phyloP scores from a whole-genome alignment of 352 stramenopile genomes.

The Globisporangium canariense region DNA sequence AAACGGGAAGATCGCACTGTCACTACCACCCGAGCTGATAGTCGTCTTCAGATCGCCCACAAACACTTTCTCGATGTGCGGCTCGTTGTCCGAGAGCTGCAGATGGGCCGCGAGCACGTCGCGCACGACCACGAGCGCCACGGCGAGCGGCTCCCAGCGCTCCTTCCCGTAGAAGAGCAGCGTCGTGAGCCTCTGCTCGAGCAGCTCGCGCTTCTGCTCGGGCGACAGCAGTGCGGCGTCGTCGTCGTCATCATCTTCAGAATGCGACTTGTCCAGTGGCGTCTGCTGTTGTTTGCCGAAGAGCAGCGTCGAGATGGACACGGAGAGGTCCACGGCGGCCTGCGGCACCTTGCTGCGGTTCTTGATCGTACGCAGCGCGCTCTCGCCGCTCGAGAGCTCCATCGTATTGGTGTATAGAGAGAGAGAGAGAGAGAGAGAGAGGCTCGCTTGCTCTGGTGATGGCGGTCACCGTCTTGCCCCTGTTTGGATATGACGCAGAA shows the following conservation, averaged over 20 bases:
- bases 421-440: neutral
- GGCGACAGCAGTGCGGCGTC: slow-evolving; percentile 3
- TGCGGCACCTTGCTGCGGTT: slow-evolving; percentile 56
- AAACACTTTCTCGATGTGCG: slow-evolving; percentile 29
- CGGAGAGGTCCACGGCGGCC: slow-evolving; percentile 33
- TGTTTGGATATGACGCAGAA: slow-evolving; percentile 4
- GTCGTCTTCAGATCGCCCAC: slow-evolving; percentile 10
- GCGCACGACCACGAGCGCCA: slow-evolving; percentile 54
- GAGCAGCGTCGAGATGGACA: slow-evolving; percentile 31
- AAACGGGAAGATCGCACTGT: slow-evolving; percentile 24
- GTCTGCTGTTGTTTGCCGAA: neutral
- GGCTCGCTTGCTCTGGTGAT: neutral
- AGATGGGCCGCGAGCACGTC: slow-evolving; percentile 43
- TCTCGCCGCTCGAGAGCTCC: slow-evolving; percentile 68
- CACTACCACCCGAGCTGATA: slow-evolving; percentile 21
- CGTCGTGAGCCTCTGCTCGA: slow-evolving; percentile 50
- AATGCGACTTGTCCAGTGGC: neutral
- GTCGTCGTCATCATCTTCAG: slow-evolving; percentile 6
- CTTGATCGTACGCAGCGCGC: slow-evolving; percentile 69
- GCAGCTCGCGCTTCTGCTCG: slow-evolving; percentile 26
- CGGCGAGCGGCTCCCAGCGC: slow-evolving; percentile 74
- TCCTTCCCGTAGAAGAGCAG: slow-evolving; percentile 52
- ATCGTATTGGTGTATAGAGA: slow-evolving; percentile 23
- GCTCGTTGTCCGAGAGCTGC: slow-evolving; percentile 25
- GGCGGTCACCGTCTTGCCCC: neutral